Conservation (phyloP, 371 early-diverging fungal species). For the Syncephalastrum racemosum region DNA sequence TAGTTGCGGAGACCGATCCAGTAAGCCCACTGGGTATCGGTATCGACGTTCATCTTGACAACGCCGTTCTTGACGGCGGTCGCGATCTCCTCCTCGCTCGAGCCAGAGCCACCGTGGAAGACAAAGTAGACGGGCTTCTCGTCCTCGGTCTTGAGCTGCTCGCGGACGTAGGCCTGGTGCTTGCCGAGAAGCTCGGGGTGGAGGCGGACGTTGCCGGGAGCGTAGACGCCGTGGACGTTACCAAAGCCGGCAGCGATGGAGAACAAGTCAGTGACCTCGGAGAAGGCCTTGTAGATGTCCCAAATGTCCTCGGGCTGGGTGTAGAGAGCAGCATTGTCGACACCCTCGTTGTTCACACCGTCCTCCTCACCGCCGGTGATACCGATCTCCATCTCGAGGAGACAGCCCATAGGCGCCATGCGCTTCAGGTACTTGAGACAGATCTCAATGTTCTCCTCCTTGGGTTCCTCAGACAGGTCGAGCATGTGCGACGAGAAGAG, state of each 20-base stretch:
- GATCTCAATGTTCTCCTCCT: slow-evolving; percentile 88
- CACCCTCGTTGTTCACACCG: slow-evolving; percentile 90
- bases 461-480: slow-evolving; percentile 89
- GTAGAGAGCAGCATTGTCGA: slow-evolving; percentile 86
- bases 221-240: slow-evolving; percentile 94
- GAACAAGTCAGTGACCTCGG: slow-evolving; percentile 77
- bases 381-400: slow-evolving; percentile 95
- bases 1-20: slow-evolving; percentile 72
- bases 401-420: slow-evolving; percentile 80
- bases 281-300: slow-evolving; percentile 85
- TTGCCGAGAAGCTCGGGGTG: slow-evolving; percentile 87
- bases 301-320: slow-evolving; percentile 93
- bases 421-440: slow-evolving; percentile 88
- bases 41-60: slow-evolving; percentile 95
- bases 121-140: slow-evolving; percentile 89
- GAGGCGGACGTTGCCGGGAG: slow-evolving; percentile 89
- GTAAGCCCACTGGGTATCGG: slow-evolving; percentile 82
- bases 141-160: slow-evolving; percentile 56
- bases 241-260: slow-evolving; percentile 89
- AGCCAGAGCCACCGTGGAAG: slow-evolving; percentile 95
- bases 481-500: slow-evolving; percentile 97
- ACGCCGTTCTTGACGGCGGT: slow-evolving; percentile 84
- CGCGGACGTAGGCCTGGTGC: slow-evolving; percentile 81
- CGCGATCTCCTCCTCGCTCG: slow-evolving; percentile 79
- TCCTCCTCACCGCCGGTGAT: slow-evolving; percentile 96